Percentiles rank a stretch among this genome's conserved stretches.
Conservation (phyloP, 495 filamentous ascomycete species). For the Mytilinidion resinicola region DNA sequence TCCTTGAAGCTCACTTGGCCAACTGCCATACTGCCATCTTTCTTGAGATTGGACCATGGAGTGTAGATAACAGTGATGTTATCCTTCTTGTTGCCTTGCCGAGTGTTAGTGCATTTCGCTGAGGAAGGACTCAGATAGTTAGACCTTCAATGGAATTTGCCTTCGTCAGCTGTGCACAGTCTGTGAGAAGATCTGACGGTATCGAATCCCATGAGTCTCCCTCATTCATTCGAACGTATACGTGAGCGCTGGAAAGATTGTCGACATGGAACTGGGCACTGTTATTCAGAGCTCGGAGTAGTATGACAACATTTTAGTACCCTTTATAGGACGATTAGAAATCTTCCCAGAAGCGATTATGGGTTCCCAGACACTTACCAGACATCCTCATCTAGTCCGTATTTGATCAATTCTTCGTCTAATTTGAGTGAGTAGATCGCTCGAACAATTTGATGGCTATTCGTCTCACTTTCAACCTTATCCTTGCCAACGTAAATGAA, state of each 20-base stretch:
- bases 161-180: slow-evolving; percentile 93
- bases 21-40: slow-evolving; percentile 91
- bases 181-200: slow-evolving; percentile 64
- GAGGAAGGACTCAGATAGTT: not conserved
- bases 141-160: slow-evolving; percentile 95
- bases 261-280: slow-evolving; percentile 81
- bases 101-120: not conserved
- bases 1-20: slow-evolving; percentile 96
- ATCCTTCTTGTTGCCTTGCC: slow-evolving; percentile 89
- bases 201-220: slow-evolving; percentile 83
- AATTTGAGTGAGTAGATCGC: slow-evolving; percentile 1
- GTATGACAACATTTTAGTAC: not conserved
- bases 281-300: not conserved
- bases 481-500: slow-evolving; percentile 96
- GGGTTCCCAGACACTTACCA: slow-evolving; percentile 53
- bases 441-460: not conserved
- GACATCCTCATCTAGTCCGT: slow-evolving; percentile 89
- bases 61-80: slow-evolving; percentile 96
- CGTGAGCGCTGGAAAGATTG: slow-evolving; percentile 92
- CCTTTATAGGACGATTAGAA: slow-evolving; percentile 3
- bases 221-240: slow-evolving; percentile 80
- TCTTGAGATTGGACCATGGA: slow-evolving; percentile 93
- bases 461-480: slow-evolving; percentile 85
- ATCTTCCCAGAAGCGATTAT: not conserved
- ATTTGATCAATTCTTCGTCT: slow-evolving; percentile 96